A percentile compares a stretch with the other conserved stretches of the same genome.
Conservation (phyloP, 495 filamentous ascomycete genomes). For the Aspergillus nanangensis region DNA sequence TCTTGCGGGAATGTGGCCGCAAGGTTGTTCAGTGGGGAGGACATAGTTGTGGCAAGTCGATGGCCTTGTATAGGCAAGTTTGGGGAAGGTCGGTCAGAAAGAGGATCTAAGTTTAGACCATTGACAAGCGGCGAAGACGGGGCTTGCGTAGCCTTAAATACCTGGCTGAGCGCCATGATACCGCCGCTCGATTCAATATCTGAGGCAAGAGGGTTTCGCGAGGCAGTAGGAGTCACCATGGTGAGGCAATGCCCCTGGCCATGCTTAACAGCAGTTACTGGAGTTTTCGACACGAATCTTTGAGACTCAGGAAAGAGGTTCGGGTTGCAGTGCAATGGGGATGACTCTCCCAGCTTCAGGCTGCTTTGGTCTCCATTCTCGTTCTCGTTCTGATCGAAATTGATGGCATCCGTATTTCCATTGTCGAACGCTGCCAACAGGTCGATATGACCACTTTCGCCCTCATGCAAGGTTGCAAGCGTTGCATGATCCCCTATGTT, state of each 20-base stretch:
- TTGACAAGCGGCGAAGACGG: constrained; percentile 47
- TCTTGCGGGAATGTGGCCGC: constrained; percentile 31
- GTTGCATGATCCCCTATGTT: constrained; percentile 29
- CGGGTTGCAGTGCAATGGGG: constrained; percentile 33
- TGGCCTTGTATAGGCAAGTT: constrained; percentile 42
- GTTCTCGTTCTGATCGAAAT: constrained; percentile 29
- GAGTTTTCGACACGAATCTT: constrained; percentile 42
- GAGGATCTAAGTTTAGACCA: constrained; percentile 29
- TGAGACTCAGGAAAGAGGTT: constrained; percentile 48
- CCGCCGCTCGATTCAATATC: constrained; percentile 38
- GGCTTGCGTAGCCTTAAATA: constrained; percentile 49
- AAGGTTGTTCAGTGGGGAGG: constrained; percentile 36
- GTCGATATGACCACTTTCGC: constrained; percentile 46
- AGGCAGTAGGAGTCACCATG: constrained; percentile 35
- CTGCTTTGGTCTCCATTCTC: constrained; percentile 30
- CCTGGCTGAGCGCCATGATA: constrained; percentile 45
- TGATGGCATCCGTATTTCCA: constrained; percentile 15
- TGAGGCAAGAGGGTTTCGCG: constrained; percentile 42
- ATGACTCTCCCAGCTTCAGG: constrained; percentile 33
- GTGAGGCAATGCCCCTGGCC: constrained; percentile 21
- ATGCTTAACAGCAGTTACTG: constrained; percentile 34
- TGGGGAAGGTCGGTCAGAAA: constrained; percentile 50
- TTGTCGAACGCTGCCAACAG: constrained; percentile 39
- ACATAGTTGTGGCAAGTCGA: constrained; percentile 30
- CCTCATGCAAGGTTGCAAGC: constrained; percentile 37